These are phyloP conservation scores for Polyplosphaeria fusca DNA, from an alignment of 495 filamentous ascomycete species.

Conservation along the genomic window DNA sequence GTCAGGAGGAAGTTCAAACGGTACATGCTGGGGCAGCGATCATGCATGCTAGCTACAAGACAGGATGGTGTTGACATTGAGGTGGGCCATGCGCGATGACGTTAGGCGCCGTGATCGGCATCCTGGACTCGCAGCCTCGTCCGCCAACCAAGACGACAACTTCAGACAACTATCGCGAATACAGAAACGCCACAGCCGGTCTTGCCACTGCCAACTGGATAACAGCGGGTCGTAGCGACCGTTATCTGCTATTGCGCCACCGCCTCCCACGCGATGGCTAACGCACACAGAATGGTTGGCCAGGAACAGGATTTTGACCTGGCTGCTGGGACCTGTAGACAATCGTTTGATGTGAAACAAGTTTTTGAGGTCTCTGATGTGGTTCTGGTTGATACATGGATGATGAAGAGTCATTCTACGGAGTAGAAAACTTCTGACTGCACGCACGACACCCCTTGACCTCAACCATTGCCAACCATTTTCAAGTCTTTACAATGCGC, in stretches of 20 bases:
- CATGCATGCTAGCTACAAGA: too few species aligned
- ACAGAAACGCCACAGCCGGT: not conserved
- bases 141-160: not conserved
- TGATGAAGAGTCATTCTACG: too few species aligned
- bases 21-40: too few species aligned
- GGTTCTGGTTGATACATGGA: too few species aligned
- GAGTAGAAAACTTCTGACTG: too few species aligned
- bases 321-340: not conserved
- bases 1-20: too few species aligned
- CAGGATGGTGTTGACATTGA: too few species aligned
- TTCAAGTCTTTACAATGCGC: too few species aligned
- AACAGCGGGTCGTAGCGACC: not conserved
- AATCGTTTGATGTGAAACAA: too few species aligned
- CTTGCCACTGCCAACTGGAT: not conserved
- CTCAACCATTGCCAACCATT: too few species aligned
- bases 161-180: slow-evolving; percentile 6
- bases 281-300: not conserved
- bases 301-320: slow-evolving; percentile 13
- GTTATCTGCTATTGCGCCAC: slow-evolving; percentile 3
- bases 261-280: not conserved
- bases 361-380: not conserved
- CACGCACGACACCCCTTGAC: too few species aligned
- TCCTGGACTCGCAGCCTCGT: not conserved
- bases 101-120: not conserved
- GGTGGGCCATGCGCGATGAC: too few species aligned